phyloP scores from a whole-genome alignment of 768 basidiomycete species.

The Auriculariales sp. region DNA sequence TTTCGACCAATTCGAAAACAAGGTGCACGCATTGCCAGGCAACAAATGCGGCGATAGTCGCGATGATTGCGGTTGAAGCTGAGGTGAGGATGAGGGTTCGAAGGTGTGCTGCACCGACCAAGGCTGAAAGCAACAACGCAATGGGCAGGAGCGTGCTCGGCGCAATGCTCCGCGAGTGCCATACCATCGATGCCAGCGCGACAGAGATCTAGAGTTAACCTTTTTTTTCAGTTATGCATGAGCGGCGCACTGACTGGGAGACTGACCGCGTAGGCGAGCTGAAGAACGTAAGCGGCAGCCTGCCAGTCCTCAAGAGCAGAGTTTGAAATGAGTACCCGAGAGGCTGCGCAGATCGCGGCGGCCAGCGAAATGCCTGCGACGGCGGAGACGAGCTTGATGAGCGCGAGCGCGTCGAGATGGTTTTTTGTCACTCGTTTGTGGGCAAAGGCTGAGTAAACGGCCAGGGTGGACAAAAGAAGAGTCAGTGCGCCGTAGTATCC shows the following conservation, averaged over 20 bases:
- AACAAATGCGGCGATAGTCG: background rate
- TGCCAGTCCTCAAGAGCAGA: background rate
- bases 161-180: background rate
- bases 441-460: background rate
- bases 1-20: background rate
- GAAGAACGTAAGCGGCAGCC: background rate
- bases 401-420: background rate
- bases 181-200: background rate
- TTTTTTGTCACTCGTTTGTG: background rate
- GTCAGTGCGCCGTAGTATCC: too few relatives aligned
- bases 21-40: background rate
- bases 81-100: background rate
- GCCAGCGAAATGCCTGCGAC: background rate
- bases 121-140: background rate
- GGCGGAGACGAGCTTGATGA: background rate
- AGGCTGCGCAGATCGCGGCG: background rate
- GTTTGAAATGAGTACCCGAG: background rate
- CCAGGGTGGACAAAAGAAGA: background rate
- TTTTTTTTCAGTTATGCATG: too few relatives aligned
- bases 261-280: background rate
- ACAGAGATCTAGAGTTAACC: background rate
- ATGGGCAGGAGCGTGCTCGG: background rate
- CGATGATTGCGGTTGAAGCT: background rate
- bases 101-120: background rate
- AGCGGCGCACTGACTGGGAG: too few relatives aligned